Evolutionary conservation across 768 basidiomycete species (phyloP).

Genomic region (Mycena chlorophos): DNA sequence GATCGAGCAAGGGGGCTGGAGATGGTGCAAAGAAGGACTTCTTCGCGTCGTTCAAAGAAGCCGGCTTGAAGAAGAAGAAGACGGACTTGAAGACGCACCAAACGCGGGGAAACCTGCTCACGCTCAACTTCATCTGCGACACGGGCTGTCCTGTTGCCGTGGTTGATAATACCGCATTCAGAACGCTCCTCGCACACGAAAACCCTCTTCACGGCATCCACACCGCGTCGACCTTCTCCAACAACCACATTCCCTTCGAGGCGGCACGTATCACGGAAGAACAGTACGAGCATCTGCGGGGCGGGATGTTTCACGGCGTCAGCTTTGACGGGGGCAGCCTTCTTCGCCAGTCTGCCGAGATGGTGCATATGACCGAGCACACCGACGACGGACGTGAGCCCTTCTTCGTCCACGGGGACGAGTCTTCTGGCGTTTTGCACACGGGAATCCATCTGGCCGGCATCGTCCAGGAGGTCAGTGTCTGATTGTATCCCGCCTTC

Average conservation of each 20-base stretch:
- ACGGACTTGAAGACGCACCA: background rate
- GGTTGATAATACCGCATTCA: conserved; percentile 8
- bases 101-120: background rate
- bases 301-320: conserved; percentile 18
- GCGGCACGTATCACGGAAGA: conserved; percentile 15
- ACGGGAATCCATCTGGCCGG: conserved; percentile 21
- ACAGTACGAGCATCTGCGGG: conserved; percentile 1
- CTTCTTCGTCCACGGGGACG: conserved; percentile 24
- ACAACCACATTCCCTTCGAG: conserved; percentile 20
- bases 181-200: conserved; percentile 1
- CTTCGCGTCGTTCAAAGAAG: background rate
- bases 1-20: too few species aligned
- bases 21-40: too few species aligned
- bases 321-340: conserved; percentile 25
- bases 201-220: conserved; percentile 5
- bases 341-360: conserved; percentile 18
- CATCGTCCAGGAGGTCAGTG: conserved; percentile 7
- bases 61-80: background rate
- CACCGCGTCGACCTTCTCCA: conserved; percentile 9
- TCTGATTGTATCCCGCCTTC: background rate
- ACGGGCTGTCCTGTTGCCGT: conserved; percentile 9
- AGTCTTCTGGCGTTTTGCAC: conserved; percentile 24
- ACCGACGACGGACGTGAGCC: conserved; percentile 4
- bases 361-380: conserved; percentile 20
- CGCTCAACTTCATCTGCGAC: conserved; percentile 15